Percentiles rank a stretch among this genome's conserved stretches.
Evolutionary conservation across 176 grass and related monocot species (phyloP).

Genomic region (Chloris gayana): DNA sequence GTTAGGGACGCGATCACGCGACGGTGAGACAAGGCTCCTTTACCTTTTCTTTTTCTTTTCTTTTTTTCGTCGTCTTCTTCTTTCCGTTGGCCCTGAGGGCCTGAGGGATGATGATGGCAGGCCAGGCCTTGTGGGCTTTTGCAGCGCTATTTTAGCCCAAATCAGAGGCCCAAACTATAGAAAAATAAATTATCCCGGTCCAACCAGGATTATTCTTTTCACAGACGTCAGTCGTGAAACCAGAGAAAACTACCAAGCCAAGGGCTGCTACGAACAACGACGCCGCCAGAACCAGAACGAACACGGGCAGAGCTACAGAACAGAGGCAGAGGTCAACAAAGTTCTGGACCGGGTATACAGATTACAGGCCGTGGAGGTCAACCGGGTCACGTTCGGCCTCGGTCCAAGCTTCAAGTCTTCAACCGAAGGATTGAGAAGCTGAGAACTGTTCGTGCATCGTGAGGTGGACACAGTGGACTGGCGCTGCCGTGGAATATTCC

Average conservation of each 20-base stretch:
- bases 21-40: background rate
- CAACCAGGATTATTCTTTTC: background rate
- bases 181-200: background rate
- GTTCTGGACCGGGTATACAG: background rate
- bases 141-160: background rate
- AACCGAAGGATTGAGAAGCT: conserved; percentile 9
- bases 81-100: background rate
- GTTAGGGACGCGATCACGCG: too few species aligned
- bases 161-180: background rate
- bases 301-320: background rate
- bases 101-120: background rate
- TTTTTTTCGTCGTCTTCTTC: background rate
- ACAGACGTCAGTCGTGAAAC: background rate
- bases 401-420: conserved; percentile 21
- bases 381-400: conserved; percentile 11
- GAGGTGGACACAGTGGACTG: conserved; percentile 5
- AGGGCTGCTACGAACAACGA: background rate
- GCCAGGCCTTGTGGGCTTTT: background rate
- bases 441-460: conserved; percentile 1
- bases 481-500: conserved; percentile 4
- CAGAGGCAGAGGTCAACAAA: conserved; percentile 1
- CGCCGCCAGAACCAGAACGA: background rate
- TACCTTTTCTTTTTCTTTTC: background rate
- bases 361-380: conserved; percentile 1
- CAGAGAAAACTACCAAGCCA: background rate